Percentiles rank a stretch among this genome's conserved stretches.
Evolutionary conservation across 768 basidiomycete genomes (phyloP).

Genomic region (Tricholoma sp.): DNA sequence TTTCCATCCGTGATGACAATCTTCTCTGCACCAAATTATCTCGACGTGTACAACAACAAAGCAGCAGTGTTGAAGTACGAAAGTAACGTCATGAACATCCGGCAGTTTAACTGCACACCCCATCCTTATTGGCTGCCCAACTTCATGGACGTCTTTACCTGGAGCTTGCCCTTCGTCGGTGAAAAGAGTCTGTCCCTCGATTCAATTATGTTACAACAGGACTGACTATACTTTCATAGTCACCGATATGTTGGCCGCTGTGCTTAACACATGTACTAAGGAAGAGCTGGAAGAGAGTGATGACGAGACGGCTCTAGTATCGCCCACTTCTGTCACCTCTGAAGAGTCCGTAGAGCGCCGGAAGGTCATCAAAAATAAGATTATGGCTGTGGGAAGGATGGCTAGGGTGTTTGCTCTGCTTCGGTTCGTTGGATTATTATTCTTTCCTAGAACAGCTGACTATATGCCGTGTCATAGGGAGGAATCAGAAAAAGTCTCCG

Average conservation of each 20-base stretch:
- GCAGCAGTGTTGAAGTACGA: conserved; percentile 99
- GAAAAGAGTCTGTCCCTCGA: conserved; percentile 74
- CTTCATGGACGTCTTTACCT: conserved; percentile 99
- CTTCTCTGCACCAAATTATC: conserved; percentile 96
- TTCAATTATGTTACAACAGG: not conserved
- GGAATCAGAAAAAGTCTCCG: conserved; percentile 96
- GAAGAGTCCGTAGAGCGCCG: conserved; percentile 66
- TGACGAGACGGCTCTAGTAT: conserved; percentile 41
- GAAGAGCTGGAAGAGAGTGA: conserved; percentile 92
- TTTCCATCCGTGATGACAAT: conserved; percentile 99
- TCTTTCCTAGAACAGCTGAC: not conserved
- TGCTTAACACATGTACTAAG: conserved; percentile 92
- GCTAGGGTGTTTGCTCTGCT: conserved; percentile 93
- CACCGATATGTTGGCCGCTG: conserved; percentile 97
- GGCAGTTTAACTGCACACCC: conserved; percentile 95
- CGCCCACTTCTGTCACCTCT: conserved; percentile 34
- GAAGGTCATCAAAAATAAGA: conserved; percentile 96
- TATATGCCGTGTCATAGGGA: conserved; percentile 48
- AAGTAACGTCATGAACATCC: conserved; percentile 97
- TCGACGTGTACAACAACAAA: conserved; percentile 99
- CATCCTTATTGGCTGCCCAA: conserved; percentile 98
- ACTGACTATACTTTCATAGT: conserved; percentile 41
- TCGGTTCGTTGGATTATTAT: conserved; percentile 51
- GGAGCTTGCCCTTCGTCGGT: conserved; percentile 97
- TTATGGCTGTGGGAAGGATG: conserved; percentile 96